Conservation (phyloP, 768 basidiomycete genomes). For the Suillus variegatus region DNA sequence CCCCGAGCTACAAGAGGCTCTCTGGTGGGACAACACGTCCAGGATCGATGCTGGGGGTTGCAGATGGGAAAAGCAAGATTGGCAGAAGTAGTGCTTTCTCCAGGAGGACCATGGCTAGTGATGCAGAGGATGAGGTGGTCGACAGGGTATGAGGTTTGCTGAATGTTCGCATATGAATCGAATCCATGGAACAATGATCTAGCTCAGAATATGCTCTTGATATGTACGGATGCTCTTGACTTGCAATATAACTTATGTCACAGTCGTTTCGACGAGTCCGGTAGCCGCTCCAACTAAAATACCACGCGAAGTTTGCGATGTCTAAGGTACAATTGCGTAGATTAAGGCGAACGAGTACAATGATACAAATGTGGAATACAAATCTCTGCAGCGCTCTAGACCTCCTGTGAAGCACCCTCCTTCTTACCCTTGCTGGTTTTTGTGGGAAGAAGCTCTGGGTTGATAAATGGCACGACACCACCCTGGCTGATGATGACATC, state of each 20-base stretch:
- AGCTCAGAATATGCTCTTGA: not conserved
- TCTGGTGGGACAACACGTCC: slow-evolving; percentile 35
- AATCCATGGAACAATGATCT: not conserved
- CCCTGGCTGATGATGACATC: slow-evolving; percentile 74
- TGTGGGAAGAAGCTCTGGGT: slow-evolving; percentile 47
- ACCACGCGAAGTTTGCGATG: not conserved
- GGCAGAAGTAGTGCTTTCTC: slow-evolving; percentile 55
- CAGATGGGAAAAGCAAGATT: slow-evolving; percentile 12
- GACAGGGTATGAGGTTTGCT: slow-evolving; percentile 21
- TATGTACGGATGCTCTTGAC: slow-evolving; percentile 1
- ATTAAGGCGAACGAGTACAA: slow-evolving; percentile 28
- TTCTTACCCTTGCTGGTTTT: slow-evolving; percentile 50
- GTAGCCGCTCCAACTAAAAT: not conserved
- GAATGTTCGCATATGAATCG: not conserved
- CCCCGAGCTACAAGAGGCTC: slow-evolving; percentile 45
- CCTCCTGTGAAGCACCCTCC: slow-evolving; percentile 51
- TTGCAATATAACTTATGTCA: slow-evolving; percentile 1
- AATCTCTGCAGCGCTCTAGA: slow-evolving; percentile 32
- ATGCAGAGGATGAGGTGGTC: slow-evolving; percentile 76
- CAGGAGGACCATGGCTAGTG: slow-evolving; percentile 80
- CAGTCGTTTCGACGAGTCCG: not conserved
- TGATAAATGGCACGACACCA: slow-evolving; percentile 72
- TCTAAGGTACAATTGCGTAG: slow-evolving; percentile 27
- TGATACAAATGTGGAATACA: slow-evolving; percentile 21
- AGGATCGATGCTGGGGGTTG: slow-evolving; percentile 14